Percentiles rank a stretch among this genome's conserved stretches.
phyloP scores from a whole-genome alignment of 495 filamentous ascomycete genomes.

The Bombardia bombarda region DNA sequence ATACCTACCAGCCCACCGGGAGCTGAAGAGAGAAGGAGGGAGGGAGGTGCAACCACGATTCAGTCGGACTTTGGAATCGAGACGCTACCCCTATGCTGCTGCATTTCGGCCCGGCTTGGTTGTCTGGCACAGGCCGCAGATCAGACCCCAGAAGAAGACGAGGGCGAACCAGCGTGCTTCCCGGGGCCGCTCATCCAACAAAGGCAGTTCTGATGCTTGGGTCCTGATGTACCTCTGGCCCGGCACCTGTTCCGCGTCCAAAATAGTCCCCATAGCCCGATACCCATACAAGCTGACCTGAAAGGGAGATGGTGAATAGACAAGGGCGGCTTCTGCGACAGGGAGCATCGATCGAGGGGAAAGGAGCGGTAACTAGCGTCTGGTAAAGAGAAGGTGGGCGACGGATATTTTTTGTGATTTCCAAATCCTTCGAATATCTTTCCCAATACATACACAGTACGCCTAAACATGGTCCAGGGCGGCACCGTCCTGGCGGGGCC shows the following conservation, averaged over 20 bases:
- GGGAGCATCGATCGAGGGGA: slow-evolving; percentile 4
- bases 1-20: neutral
- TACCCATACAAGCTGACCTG: neutral
- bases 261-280: slow-evolving; percentile 2
- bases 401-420: slow-evolving; percentile 12
- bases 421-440: slow-evolving; percentile 14
- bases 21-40: too few relatives aligned
- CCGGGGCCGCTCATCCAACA: neutral
- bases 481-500: slow-evolving; percentile 21
- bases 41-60: neutral
- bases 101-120: neutral
- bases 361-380: slow-evolving; percentile 4
- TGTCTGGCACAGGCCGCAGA: neutral
- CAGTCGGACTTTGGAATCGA: neutral
- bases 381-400: neutral
- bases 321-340: slow-evolving; percentile 3
- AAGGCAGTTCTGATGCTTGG: neutral
- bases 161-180: too few relatives aligned
- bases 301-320: neutral
- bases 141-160: too few relatives aligned
- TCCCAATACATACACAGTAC: too few relatives aligned
- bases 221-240: neutral
- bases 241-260: neutral
- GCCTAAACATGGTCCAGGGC: slow-evolving; percentile 16
- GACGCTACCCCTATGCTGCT: too few relatives aligned